Evolutionary conservation across 257 asterid genomes (phyloP).

Genomic region (Solanum neorickii): DNA sequence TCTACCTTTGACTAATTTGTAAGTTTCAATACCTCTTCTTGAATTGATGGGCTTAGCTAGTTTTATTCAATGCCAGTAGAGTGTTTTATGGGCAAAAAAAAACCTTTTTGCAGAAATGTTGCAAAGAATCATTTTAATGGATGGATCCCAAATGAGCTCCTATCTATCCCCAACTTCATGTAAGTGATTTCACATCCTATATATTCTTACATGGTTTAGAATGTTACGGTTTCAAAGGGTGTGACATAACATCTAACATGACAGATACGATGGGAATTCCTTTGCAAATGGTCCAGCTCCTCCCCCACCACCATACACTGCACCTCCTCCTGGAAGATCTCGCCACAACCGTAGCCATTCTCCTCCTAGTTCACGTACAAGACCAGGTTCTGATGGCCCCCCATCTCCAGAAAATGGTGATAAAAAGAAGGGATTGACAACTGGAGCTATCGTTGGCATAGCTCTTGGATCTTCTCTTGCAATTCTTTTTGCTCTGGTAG

Average conservation of each 20-base stretch:
- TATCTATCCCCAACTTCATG: conserved; percentile 63
- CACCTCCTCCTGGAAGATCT: conserved; percentile 83
- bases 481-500: conserved; percentile 36
- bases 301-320: conserved; percentile 76
- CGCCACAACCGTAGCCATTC: conserved; percentile 20
- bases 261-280: conserved; percentile 71
- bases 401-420: conserved; percentile 24
- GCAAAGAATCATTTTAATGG: conserved; percentile 84
- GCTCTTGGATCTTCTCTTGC: conserved; percentile 61
- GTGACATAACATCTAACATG: not conserved
- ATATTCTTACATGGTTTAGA: not conserved
- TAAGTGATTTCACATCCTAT: conserved; percentile 29
- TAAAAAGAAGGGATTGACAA: conserved; percentile 40
- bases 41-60: not conserved
- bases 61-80: not conserved
- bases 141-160: conserved; percentile 82
- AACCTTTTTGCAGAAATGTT: conserved; percentile 58
- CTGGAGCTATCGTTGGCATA: conserved; percentile 73
- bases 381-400: conserved; percentile 28
- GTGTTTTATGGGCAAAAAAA: not conserved
- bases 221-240: not conserved
- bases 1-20: conserved; percentile 72
- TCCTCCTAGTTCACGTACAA: conserved; percentile 38
- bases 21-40: conserved; percentile 24
- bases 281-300: conserved; percentile 89